A percentile compares a stretch with the other conserved stretches of the same genome.
Evolutionary conservation across 2,329 filamentous ascomycete genomes (phyloP).

Genomic region (Fusarium pseudocircinatum): DNA sequence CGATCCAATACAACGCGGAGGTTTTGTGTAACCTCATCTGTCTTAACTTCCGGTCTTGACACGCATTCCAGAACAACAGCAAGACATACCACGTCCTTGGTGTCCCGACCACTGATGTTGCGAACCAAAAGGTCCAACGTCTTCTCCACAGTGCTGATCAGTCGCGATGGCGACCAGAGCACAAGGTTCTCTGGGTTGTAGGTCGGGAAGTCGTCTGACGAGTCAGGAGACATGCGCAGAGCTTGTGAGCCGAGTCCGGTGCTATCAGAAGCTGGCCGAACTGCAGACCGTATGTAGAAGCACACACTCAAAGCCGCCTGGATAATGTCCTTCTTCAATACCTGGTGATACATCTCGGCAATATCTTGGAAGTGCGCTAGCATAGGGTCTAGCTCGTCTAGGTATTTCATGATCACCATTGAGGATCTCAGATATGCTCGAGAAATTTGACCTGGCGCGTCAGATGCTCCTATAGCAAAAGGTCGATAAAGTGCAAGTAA

Average conservation of each 20-base stretch:
- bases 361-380: constrained; percentile 58
- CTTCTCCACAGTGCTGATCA: constrained; percentile 58
- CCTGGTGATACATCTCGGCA: constrained; percentile 62
- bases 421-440: constrained; percentile 63
- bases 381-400: constrained; percentile 63
- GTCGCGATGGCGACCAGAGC: constrained; percentile 54
- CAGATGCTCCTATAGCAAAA: constrained; percentile 61
- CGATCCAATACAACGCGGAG: constrained; percentile 56
- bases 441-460: constrained; percentile 61
- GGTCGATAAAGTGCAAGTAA: constrained; percentile 64
- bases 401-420: constrained; percentile 64
- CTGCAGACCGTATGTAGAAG: constrained; percentile 59
- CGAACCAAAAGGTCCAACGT: constrained; percentile 57
- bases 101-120: constrained; percentile 59
- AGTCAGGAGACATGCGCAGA: constrained; percentile 49
- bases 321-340: constrained; percentile 63
- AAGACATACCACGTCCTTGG: constrained; percentile 62
- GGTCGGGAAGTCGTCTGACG: constrained; percentile 48
- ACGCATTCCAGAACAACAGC: constrained; percentile 59
- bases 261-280: constrained; percentile 45
- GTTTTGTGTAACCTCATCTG: constrained; percentile 54
- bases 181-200: constrained; percentile 50
- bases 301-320: constrained; percentile 66
- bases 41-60: constrained; percentile 52
- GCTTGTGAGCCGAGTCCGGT: constrained; percentile 45